Evolutionary conservation across 441 rosid species (phyloP).

Genomic region (Eutrema salsugineum): DNA sequence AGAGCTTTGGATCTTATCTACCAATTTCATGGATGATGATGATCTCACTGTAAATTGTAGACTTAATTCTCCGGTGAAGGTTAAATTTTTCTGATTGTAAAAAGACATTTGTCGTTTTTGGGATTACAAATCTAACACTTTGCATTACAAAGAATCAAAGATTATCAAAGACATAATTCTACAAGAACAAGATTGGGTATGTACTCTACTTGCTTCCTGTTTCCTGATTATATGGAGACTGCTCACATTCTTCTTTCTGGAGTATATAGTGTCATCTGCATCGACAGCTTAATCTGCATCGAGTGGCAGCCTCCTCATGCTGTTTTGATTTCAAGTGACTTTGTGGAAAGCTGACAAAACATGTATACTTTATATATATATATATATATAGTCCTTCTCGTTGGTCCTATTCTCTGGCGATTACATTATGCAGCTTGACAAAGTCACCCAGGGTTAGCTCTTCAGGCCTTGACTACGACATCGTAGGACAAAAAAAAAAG

Average conservation of each 20-base stretch:
- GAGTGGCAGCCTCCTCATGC: neutral
- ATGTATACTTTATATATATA: neutral
- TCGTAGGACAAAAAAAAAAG: neutral
- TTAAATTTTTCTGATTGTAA: neutral
- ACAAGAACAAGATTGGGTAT: neutral
- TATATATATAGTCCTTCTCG: neutral
- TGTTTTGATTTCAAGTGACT: neutral
- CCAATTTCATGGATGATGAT: slow-evolving; percentile 58
- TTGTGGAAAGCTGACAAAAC: neutral
- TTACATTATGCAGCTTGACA: slow-evolving; percentile 70
- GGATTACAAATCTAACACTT: neutral
- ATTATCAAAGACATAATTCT: neutral
- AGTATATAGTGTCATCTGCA: neutral
- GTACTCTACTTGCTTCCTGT: slow-evolving; percentile 1
- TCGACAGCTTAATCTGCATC: slow-evolving; percentile 5
- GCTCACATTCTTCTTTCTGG: neutral
- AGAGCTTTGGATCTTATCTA: slow-evolving; percentile 71
- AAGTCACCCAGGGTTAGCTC: slow-evolving; percentile 83
- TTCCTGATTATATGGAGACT: neutral
- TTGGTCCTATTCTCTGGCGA: slow-evolving; percentile 27
- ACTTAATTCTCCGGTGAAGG: neutral
- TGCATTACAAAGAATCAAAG: neutral
- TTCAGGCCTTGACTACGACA: slow-evolving; percentile 84
- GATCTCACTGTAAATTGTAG: neutral
- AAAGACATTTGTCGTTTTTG: neutral